A percentile compares a stretch with the other conserved stretches of the same genome.
phyloP scores from a whole-genome alignment of 2,329 filamentous ascomycete genomes.

The Cercospora sp. region DNA sequence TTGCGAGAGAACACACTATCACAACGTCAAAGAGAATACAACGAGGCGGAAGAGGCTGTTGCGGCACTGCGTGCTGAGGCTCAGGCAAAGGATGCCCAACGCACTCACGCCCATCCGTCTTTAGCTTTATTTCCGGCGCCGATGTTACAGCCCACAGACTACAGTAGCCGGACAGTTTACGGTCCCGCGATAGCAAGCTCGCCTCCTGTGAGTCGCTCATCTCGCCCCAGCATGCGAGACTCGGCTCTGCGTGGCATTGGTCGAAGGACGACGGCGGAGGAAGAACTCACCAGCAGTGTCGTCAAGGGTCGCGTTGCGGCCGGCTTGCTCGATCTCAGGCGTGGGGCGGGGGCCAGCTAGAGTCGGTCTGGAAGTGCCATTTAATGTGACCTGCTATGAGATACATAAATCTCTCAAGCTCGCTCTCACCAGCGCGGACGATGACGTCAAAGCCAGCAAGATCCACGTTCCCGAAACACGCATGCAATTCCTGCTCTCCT shows the following conservation, averaged over 20 bases:
- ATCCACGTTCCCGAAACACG: neutral
- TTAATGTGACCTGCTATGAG: neutral
- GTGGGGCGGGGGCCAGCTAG: constrained; percentile 17
- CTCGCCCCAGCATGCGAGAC: neutral
- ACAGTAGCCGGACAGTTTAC: constrained; percentile 42
- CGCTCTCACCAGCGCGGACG: neutral
- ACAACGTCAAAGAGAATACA: neutral
- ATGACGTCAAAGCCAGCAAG: constrained; percentile 6
- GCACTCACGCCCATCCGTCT: constrained; percentile 5
- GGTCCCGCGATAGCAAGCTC: constrained; percentile 22
- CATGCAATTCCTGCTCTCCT: neutral
- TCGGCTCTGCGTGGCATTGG: neutral
- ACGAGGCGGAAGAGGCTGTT: constrained; percentile 32
- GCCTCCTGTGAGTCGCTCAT: constrained; percentile 9
- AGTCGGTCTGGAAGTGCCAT: neutral
- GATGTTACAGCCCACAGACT: constrained; percentile 42
- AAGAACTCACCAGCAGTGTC: constrained; percentile 49
- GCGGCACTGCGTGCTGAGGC: constrained; percentile 22
- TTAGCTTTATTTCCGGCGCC: constrained; percentile 42
- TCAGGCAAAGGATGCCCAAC: neutral
- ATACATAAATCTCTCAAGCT: neutral
- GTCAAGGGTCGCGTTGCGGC: constrained; percentile 54
- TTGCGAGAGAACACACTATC: constrained; percentile 41
- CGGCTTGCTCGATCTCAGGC: constrained; percentile 52
- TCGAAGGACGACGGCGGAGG: constrained; percentile 19